These are phyloP conservation scores for Aspergillus alliaceus DNA, from an alignment of 2,329 filamentous ascomycete species.

Conservation along the genomic window DNA sequence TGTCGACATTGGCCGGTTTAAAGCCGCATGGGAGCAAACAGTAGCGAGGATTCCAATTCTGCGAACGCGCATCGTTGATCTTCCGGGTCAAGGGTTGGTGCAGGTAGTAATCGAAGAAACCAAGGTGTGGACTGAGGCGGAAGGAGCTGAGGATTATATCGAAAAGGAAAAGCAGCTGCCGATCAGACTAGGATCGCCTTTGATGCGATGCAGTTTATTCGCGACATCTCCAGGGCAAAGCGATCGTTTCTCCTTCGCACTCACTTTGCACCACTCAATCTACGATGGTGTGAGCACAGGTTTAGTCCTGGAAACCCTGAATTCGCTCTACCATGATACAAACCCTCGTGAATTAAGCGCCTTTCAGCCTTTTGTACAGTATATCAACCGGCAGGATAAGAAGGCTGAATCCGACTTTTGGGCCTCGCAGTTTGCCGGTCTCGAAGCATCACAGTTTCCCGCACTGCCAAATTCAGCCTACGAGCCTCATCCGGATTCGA, in stretches of 20 bases:
- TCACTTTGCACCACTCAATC: background rate
- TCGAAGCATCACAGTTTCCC: constrained; percentile 2
- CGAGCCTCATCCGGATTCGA: background rate
- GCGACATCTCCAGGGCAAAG: background rate
- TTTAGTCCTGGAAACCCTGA: background rate
- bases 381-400: background rate
- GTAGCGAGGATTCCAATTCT: constrained; percentile 34
- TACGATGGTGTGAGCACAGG: background rate
- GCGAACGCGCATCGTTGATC: constrained; percentile 34
- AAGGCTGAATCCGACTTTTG: constrained; percentile 1
- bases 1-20: background rate
- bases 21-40: background rate
- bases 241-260: background rate
- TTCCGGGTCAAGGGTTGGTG: constrained; percentile 9
- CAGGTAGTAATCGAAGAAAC: constrained; percentile 25
- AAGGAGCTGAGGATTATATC: background rate
- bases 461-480: background rate
- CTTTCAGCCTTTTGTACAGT: background rate
- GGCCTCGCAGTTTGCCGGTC: background rate
- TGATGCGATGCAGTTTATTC: background rate
- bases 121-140: constrained; percentile 1
- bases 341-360: background rate
- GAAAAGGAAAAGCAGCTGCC: background rate
- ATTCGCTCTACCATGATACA: background rate
- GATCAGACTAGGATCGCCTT: background rate